A percentile compares a stretch with the other conserved stretches of the same genome.
phyloP scores from a whole-genome alignment of 176 grass and related monocot species.

The Aegilops umbellulata region DNA sequence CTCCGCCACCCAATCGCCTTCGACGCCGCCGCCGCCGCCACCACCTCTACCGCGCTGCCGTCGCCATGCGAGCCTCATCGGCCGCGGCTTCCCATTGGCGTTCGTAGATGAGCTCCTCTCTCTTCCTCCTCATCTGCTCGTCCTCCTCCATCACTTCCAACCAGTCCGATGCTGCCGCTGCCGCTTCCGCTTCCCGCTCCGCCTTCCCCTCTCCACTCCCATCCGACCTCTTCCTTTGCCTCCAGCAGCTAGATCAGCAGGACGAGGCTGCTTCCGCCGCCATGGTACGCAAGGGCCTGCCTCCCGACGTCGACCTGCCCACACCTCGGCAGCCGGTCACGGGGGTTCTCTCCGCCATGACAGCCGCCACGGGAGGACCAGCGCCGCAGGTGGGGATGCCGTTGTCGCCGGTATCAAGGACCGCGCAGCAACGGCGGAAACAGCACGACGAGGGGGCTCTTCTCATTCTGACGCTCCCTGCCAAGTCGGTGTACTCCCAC shows the following conservation, averaged over 20 bases:
- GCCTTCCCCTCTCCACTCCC: not conserved
- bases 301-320: constrained; percentile 49
- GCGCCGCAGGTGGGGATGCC: not conserved
- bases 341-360: constrained; percentile 21
- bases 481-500: constrained; percentile 50
- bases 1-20: no score
- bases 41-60: not conserved
- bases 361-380: not conserved
- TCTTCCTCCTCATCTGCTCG: constrained; percentile 49
- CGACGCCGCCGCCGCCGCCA: not conserved
- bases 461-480: constrained; percentile 57
- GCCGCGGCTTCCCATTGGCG: constrained; percentile 34
- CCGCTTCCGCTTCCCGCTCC: constrained; percentile 1
- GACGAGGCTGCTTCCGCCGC: not conserved
- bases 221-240: constrained; percentile 6
- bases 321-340: constrained; percentile 21
- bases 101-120: constrained; percentile 60
- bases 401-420: not conserved
- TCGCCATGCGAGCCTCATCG: constrained; percentile 34
- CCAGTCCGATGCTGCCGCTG: constrained; percentile 6
- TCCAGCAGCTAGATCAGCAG: constrained; percentile 27
- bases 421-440: constrained; percentile 23
- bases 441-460: constrained; percentile 56
- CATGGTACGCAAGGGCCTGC: constrained; percentile 81
- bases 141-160: constrained; percentile 13